Percentiles rank a stretch among this genome's conserved stretches.
These are phyloP conservation scores for Fusarium sp. DNA, from an alignment of 2,329 filamentous ascomycete genomes.

Conservation along the genomic window DNA sequence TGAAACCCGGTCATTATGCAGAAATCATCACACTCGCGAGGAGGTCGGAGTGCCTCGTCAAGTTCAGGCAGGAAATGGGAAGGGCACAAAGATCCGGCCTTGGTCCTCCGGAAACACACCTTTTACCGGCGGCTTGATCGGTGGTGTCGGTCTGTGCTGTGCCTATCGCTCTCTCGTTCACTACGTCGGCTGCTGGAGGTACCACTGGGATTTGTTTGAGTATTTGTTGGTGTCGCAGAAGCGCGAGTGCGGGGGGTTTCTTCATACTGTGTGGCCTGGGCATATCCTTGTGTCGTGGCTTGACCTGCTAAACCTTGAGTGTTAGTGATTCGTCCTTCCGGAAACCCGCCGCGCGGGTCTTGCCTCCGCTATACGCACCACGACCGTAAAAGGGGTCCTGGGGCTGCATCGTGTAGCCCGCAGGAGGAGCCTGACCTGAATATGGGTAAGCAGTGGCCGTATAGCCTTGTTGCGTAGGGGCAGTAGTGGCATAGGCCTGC, in stretches of 20 bases:
- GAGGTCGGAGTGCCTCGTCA: slow-evolving; percentile 40
- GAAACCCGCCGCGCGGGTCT: slow-evolving; percentile 28
- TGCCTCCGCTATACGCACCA: slow-evolving; percentile 65
- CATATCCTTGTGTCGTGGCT: slow-evolving; percentile 54
- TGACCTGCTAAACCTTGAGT: slow-evolving; percentile 60
- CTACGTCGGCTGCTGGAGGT: slow-evolving; percentile 55
- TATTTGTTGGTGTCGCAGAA: slow-evolving; percentile 54
- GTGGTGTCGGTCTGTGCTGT: slow-evolving; percentile 55
- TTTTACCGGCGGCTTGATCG: slow-evolving; percentile 55
- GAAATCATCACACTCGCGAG: slow-evolving; percentile 49
- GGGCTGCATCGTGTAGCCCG: slow-evolving; percentile 58
- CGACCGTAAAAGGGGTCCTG: slow-evolving; percentile 69
- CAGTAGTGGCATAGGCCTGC: slow-evolving; percentile 52
- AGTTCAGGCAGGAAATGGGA: slow-evolving; percentile 36
- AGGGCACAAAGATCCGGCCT: slow-evolving; percentile 37
- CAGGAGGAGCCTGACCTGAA: slow-evolving; percentile 53
- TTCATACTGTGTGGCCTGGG: slow-evolving; percentile 66
- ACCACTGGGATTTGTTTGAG: slow-evolving; percentile 56
- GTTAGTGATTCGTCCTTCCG: slow-evolving; percentile 60
- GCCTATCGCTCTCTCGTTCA: slow-evolving; percentile 59
- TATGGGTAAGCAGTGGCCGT: slow-evolving; percentile 52
- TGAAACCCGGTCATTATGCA: slow-evolving; percentile 47
- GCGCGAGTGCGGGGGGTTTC: slow-evolving; percentile 57
- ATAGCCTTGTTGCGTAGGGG: slow-evolving; percentile 50
- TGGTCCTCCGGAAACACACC: slow-evolving; percentile 32